A percentile compares a stretch with the other conserved stretches of the same genome.
These are phyloP conservation scores for Fusarium armeniacum DNA, from an alignment of 2,329 filamentous ascomycete species.

Conservation along the genomic window DNA sequence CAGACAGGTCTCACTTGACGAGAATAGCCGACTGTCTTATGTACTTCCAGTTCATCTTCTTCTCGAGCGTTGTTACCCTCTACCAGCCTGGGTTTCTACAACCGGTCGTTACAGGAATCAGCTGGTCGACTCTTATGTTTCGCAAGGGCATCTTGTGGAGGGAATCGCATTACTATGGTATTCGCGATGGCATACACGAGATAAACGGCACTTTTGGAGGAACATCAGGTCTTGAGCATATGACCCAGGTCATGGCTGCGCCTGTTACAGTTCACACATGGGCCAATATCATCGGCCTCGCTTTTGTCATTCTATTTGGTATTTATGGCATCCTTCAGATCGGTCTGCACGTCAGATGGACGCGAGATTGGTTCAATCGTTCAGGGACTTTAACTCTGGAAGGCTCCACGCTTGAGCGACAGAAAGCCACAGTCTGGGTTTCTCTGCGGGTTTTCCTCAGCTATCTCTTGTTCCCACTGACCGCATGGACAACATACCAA, in stretches of 20 bases:
- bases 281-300: conserved; percentile 76
- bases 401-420: conserved; percentile 51
- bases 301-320: conserved; percentile 70
- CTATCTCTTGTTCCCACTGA: conserved; percentile 79
- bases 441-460: conserved; percentile 79
- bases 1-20: conserved; percentile 37
- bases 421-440: conserved; percentile 60
- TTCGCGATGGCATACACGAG: conserved; percentile 72
- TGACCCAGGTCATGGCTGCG: conserved; percentile 78
- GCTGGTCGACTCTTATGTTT: conserved; percentile 78
- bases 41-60: conserved; percentile 81
- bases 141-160: conserved; percentile 48
- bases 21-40: conserved; percentile 71
- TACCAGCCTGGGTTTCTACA: conserved; percentile 82
- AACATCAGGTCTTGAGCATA: conserved; percentile 70
- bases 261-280: conserved; percentile 73
- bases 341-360: conserved; percentile 35
- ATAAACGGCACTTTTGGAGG: conserved; percentile 73
- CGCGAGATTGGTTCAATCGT: conserved; percentile 60
- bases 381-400: conserved; percentile 49
- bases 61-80: conserved; percentile 77
- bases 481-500: conserved; percentile 80
- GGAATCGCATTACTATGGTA: conserved; percentile 46
- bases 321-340: conserved; percentile 69
- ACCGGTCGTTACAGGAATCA: conserved; percentile 74